Base-by-base conservation (phyloP, 2,329 filamentous ascomycete species). In the Teratosphaeria nubilosa region DNA sequence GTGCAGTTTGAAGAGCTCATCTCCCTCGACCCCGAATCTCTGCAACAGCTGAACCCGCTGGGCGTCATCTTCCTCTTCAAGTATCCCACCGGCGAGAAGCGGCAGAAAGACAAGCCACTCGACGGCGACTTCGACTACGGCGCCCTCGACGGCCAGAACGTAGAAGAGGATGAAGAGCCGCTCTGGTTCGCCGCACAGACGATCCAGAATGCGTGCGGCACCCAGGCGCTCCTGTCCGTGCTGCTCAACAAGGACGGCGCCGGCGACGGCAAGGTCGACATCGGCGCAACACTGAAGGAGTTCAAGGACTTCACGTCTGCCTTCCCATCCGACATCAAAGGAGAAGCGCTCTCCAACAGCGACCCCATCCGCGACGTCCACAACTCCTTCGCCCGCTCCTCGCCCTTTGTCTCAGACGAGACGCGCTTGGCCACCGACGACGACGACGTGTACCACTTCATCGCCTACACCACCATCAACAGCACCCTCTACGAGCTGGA, bases 11-110 rank as follows among this genome's bases (percentile, higher is more conserved):
- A 97, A 77, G 94, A 99, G 77, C 85, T 99, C 63, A 84, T 96
- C 59, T 87, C 89, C 1, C 85, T 99, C 64, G 92, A 97, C 66
- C 79, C 90, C 6, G 84, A 89, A 56, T 82, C 82, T 58, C 81
- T 95, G 13, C 80, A 82, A 51, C 77, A 85, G 63, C 82, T 91
- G 45, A 69, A 69, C 32, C 70, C 71, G 0, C 63, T 71, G 53
- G 94, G 94, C 69, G 90, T 99, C 65, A 96, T 99, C 70, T 99
- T 99, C 76, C 89, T 99, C 73, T 99, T 99, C 85, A 97, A 96
- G 77, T 99, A 89, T 76, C 89, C 84, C 55, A 91, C 85, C 61
- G 85, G 88, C 70, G 78, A 82, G 74, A 66, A 86, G 79, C 77
- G 83, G 45, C 74, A 80, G 50, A 56, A 59, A 52, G 80, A 83